Conservation (phyloP, 768 basidiomycete species). For the Phaffia tasmanica region DNA sequence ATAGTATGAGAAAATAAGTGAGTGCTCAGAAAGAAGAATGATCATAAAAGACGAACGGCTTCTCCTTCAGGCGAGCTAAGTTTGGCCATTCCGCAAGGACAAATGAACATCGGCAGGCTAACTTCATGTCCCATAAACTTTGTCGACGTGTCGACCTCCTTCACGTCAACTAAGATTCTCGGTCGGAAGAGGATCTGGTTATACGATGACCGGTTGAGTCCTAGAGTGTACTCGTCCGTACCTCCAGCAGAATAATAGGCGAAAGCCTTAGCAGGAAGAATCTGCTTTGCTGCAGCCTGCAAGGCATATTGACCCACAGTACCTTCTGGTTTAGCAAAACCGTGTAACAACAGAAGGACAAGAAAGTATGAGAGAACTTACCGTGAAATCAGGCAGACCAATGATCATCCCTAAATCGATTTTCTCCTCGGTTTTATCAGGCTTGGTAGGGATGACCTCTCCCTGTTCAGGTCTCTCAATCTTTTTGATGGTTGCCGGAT, state of each 20-base stretch:
- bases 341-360: neutral
- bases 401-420: conserved; percentile 34
- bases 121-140: conserved; percentile 36
- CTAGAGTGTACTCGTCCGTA: conserved; percentile 34
- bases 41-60: conserved; percentile 32
- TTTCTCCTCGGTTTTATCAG: conserved; percentile 29
- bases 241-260: conserved; percentile 37
- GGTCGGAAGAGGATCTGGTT: conserved; percentile 38
- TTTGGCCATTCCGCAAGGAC: conserved; percentile 40
- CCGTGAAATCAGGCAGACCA: conserved; percentile 37
- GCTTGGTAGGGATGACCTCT: conserved; percentile 16
- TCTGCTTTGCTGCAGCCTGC: conserved; percentile 32
- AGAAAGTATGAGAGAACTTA: conserved; percentile 20
- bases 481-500: conserved; percentile 33
- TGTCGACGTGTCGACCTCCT: conserved; percentile 36
- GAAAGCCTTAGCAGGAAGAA: conserved; percentile 36
- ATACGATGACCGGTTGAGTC: conserved; percentile 30
- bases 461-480: conserved; percentile 14
- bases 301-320: neutral
- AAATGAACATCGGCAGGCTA: conserved; percentile 39
- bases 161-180: conserved; percentile 36
- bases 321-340: neutral
- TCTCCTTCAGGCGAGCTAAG: conserved; percentile 40
- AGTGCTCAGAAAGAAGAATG: neutral
- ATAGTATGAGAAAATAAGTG: neutral